Base-by-base conservation (phyloP, 1,139 yeast species). In the Pneumocystis murina region DNA sequence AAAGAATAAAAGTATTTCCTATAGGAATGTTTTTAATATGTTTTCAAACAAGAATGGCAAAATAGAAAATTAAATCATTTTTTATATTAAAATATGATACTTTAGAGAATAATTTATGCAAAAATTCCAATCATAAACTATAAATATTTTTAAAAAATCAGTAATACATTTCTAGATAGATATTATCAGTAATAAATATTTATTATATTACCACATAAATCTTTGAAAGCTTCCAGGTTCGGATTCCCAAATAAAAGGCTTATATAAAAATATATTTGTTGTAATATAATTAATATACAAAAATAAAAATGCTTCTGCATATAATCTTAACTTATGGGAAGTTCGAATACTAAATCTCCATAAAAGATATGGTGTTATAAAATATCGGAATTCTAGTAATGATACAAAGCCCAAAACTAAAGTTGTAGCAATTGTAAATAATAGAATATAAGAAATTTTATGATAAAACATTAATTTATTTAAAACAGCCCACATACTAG, bases 361-460 rank as follows among this genome's bases (percentile, higher is more conserved):
- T 48, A 90, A 72, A 16, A 87, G 72, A 71, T 83, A 83, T 2
- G 98, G 97, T 2, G 88, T 71, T 62, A 92, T 86, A 73, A 86
- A 92, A 73, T 94, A 92, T 64, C 98, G 81, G 61, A 97, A 96
- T 73, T 92, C 99, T 70, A 94, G 84, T 67, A 92, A 77, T 10
- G 98, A 97, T 0, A 96, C 85, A 16, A 97, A 96, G 0, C 86
- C 82, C 35, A 92, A 78, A 0, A 94, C 86, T 1, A 83, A 72
- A 1, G 79, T 70, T 0, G 82, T 78, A 38, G 91, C 85, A 0
- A 76, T 74, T 1, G 84, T 66, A 65, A 79, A 83, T 0, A 84
- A 80, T 10, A 81, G 75, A 6, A 80, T 65, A 10, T 59, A 64
- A 40, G 65, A 64, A 48, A 63, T 62, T 58, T 62, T 63, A 24